These are phyloP conservation scores for Alternaria sp. DNA, from an alignment of 2,329 filamentous ascomycete genomes.

Conservation along the genomic window DNA sequence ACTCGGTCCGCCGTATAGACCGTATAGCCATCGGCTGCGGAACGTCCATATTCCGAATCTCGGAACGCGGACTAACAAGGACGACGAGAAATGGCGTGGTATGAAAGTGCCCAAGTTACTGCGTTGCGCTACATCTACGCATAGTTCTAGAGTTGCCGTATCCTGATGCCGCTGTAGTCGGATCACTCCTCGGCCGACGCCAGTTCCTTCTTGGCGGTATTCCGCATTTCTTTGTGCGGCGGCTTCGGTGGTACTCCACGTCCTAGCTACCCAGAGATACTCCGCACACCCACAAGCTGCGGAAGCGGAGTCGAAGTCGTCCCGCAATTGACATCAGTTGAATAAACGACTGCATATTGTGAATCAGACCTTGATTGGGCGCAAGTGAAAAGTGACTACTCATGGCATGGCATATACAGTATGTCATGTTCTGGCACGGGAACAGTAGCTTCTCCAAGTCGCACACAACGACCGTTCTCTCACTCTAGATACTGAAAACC, in stretches of 20 bases:
- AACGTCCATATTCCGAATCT: not conserved
- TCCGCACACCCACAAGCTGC: not conserved
- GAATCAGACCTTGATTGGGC: not conserved
- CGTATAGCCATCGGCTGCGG: not conserved
- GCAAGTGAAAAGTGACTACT: not conserved
- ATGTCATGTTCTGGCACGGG: not conserved
- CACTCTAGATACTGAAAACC: not conserved
- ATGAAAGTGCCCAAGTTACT: not conserved
- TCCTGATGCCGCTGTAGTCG: not conserved
- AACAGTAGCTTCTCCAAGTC: not conserved
- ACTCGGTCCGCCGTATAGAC: not conserved
- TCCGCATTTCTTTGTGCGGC: not conserved
- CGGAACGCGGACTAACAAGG: not conserved
- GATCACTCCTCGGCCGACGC: not conserved
- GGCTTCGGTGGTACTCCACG: not conserved
- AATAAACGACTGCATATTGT: fast-evolving
- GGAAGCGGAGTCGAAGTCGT: not conserved
- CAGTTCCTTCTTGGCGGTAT: not conserved
- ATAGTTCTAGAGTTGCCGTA: not conserved
- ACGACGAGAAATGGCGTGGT: not conserved
- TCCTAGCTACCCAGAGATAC: not conserved
- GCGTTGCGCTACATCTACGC: not conserved
- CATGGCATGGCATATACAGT: too few species aligned
- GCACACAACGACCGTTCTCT: not conserved
- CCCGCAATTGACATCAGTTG: not conserved